Evolutionary conservation across 2,329 filamentous ascomycete species (phyloP).

Genomic region (Neophaeococcomyces aloes): DNA sequence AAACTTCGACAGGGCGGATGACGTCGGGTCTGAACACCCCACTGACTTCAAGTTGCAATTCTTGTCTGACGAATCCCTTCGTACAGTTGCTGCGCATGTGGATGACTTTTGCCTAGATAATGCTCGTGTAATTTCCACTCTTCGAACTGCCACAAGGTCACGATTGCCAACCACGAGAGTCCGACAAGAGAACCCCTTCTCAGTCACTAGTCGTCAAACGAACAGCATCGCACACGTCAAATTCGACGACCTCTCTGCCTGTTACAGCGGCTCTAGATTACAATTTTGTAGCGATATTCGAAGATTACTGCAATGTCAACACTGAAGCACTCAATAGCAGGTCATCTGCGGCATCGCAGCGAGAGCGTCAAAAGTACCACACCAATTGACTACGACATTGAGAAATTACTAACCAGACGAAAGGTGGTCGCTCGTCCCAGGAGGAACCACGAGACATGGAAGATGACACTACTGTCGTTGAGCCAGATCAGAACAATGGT

Average conservation of each 20-base stretch:
- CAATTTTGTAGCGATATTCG: not conserved
- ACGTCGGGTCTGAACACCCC: no score
- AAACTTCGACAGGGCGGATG: no score
- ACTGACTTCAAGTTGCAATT: no score
- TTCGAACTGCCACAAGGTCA: no score
- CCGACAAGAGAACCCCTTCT: no score
- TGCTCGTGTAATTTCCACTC: no score
- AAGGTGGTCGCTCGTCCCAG: conserved; percentile 40
- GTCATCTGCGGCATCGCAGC: conserved; percentile 18
- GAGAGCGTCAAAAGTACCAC: conserved; percentile 14
- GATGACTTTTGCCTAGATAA: no score
- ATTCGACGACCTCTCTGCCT: not conserved
- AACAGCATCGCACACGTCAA: no score
- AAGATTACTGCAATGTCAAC: not conserved
- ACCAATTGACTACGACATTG: not conserved
- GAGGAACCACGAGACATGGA: conserved; percentile 42
- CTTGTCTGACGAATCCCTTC: no score
- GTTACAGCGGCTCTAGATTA: not conserved
- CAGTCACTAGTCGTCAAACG: no score
- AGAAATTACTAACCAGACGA: not conserved
- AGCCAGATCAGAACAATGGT: conserved; percentile 92
- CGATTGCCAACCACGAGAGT: no score
- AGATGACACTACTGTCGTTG: conserved; percentile 72
- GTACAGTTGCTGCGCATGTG: no score
- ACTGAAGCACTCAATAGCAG: conserved; percentile 21